Percentiles rank a stretch among this genome's conserved stretches.
These are phyloP conservation scores for Graphium sp. DNA, from an alignment of 2,329 filamentous ascomycete genomes.

Conservation along the genomic window DNA sequence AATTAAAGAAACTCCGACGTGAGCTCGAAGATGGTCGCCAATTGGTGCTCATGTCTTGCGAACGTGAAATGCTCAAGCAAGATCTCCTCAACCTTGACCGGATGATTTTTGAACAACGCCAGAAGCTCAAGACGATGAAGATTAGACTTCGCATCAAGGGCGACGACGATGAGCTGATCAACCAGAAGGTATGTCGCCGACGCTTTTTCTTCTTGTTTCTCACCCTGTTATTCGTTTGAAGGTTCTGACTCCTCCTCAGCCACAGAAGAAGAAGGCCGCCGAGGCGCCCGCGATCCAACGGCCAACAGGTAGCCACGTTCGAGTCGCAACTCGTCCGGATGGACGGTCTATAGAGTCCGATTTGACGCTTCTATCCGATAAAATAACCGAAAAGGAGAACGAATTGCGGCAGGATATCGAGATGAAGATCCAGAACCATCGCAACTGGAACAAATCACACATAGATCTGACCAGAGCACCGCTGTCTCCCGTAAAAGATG, in stretches of 20 bases:
- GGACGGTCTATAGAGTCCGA: slow-evolving; percentile 62
- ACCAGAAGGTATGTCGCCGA: slow-evolving; percentile 74
- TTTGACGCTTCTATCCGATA: slow-evolving; percentile 58
- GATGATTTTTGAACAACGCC: slow-evolving; percentile 67
- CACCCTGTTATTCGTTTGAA: slow-evolving; percentile 7
- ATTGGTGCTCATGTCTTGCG: slow-evolving; percentile 59
- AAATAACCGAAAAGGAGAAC: slow-evolving; percentile 66
- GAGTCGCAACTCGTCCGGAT: slow-evolving; percentile 53
- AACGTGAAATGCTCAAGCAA: slow-evolving; percentile 65
- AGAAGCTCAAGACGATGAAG: slow-evolving; percentile 75
- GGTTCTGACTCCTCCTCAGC: slow-evolving; percentile 25
- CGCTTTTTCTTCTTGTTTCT: no score
- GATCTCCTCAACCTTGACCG: slow-evolving; percentile 62
- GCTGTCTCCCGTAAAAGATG: slow-evolving; percentile 60
- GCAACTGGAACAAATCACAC: slow-evolving; percentile 80
- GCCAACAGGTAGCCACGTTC: slow-evolving; percentile 45
- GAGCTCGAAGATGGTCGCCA: slow-evolving; percentile 82
- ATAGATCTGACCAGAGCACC: slow-evolving; percentile 78
- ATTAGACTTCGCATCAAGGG: slow-evolving; percentile 75
- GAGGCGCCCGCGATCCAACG: slow-evolving; percentile 46
- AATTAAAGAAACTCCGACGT: slow-evolving; percentile 76
- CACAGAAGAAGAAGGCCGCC: slow-evolving; percentile 53
- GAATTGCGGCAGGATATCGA: slow-evolving; percentile 71
- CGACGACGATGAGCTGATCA: slow-evolving; percentile 87
- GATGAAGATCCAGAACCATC: slow-evolving; percentile 72